Evolutionary conservation across 257 asterid species (phyloP), one percentile per base, ranked within the genome.

Genomic region (Schizonepeta tenuifolia): DNA sequence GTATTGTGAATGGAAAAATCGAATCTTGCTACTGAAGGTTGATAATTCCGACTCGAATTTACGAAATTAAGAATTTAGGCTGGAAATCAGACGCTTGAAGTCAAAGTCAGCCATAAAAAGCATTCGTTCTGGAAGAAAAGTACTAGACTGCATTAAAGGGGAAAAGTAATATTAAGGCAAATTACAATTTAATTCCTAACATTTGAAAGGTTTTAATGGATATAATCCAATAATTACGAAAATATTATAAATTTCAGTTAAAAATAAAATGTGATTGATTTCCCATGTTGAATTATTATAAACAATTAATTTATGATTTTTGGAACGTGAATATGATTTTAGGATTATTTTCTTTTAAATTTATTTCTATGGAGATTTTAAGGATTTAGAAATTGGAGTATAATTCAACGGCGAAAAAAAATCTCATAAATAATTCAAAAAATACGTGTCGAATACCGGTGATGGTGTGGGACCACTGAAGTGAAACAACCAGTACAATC

Each of bases 391-490:
- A n/a, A n/a, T n/a, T n/a, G n/a, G n/a, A n/a, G n/a, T n/a, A n/a
- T n/a, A n/a, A n/a, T 47, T 4, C 3, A 14, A 61, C 63, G 70
- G 43, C 63, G 63, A 14, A 9, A 60, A 60, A 72, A 49, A 9
- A 24, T 14, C 50, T 18, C 3, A 21, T 9, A 50, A 7, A 38
- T 13, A 8, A 35, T 17, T 21, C 24, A 51, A 51, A 65, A 5
- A 21, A 47, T 24, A 67, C 74, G 69, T 67, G 77, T 63, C 68
- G 51, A 18, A 26, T 2, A 1, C 44, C 12, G 13, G 22, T 62
- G 14, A 15, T 9, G 71, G 71, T 7, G 12, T n/a, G 75, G 69
- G 77, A 17, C 70, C 77, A 66, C 10, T 1, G 4, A 33, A 40
- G 1, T 14, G 53, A 69, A 40, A 24, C 50, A 46, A 6, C 73